Evolutionary conservation across 140 eudicot genomes (phyloP).

Genomic region (Flaveria floridana): DNA sequence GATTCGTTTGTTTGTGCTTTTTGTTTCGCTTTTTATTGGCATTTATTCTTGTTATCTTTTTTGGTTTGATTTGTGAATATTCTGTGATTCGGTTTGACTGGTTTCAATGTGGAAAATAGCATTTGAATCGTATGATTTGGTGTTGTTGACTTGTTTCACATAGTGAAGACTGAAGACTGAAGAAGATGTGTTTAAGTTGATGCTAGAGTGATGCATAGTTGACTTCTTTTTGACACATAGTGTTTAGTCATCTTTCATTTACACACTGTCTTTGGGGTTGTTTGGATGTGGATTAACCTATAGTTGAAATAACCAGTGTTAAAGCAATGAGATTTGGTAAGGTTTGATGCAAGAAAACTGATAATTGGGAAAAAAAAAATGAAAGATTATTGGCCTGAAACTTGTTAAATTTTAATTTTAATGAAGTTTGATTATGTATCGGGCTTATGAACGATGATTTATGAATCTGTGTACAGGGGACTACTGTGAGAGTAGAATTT

Average conservation of each 20-base stretch:
- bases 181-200: slow-evolving; percentile 10
- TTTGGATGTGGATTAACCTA: slow-evolving; percentile 12
- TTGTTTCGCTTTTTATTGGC: slow-evolving; percentile 7
- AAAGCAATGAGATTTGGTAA: not conserved
- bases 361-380: not conserved
- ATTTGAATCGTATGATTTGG: not conserved
- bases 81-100: slow-evolving; percentile 30
- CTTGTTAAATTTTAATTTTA: no score
- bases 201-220: slow-evolving; percentile 28
- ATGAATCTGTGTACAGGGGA: slow-evolving; percentile 61
- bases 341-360: slow-evolving; percentile 5
- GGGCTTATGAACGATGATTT: slow-evolving; percentile 14
- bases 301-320: not conserved
- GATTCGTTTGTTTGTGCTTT: slow-evolving; percentile 35
- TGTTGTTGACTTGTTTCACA: not conserved
- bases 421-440: not conserved
- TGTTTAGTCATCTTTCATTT: not conserved
- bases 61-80: slow-evolving; percentile 28
- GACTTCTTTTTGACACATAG: slow-evolving; percentile 23
- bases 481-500: slow-evolving; percentile 78
- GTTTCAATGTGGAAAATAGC: slow-evolving; percentile 13
- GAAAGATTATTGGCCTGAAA: not conserved
- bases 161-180: not conserved
- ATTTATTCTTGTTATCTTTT: slow-evolving; percentile 27
- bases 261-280: slow-evolving; percentile 2